These are phyloP conservation scores for Penicillium griseofulvum DNA, from an alignment of 2,329 filamentous ascomycete genomes.

Conservation along the genomic window DNA sequence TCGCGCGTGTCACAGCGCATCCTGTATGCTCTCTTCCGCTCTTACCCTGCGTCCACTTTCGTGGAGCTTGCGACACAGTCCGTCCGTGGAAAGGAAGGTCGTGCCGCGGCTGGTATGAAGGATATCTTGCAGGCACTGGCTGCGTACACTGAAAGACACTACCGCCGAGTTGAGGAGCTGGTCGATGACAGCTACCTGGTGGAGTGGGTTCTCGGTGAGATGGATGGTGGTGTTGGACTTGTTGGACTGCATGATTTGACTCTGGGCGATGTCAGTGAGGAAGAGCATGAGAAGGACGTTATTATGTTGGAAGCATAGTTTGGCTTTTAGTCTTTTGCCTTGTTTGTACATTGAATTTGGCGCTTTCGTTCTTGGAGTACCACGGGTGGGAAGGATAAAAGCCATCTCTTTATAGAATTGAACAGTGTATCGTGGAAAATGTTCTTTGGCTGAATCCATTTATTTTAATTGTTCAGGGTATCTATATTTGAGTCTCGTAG, in stretches of 20 bases:
- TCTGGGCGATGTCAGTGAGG: conserved; percentile 19
- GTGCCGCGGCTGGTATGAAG: conserved; percentile 62
- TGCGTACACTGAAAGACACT: conserved; percentile 91
- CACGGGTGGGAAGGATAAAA: conserved; percentile 24
- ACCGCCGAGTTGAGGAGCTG: conserved; percentile 81
- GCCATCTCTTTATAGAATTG: conserved; percentile 26
- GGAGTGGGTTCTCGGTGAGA: conserved; percentile 88
- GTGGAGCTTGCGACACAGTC: conserved; percentile 60
- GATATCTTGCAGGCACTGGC: conserved; percentile 84
- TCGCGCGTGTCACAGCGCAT: conserved; percentile 82
- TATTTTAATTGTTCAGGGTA: conserved; percentile 15
- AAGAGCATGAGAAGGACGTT: conserved; percentile 39
- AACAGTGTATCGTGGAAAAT: conserved; percentile 8
- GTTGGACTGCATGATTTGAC: conserved; percentile 29
- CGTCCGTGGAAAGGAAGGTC: conserved; percentile 32
- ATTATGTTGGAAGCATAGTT: conserved; percentile 39
- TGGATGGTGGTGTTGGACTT: conserved; percentile 67
- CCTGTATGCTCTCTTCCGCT: conserved; percentile 72
- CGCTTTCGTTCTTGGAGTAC: conserved; percentile 25
- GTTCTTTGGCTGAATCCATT: not conserved
- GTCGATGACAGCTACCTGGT: conserved; percentile 92
- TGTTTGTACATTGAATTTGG: conserved; percentile 25
- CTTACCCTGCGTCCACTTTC: conserved; percentile 75
- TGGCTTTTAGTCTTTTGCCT: conserved; percentile 11
- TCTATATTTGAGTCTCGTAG: conserved; percentile 12